Conservation (phyloP, 345 rosid species). For the Kandelia obovata region DNA sequence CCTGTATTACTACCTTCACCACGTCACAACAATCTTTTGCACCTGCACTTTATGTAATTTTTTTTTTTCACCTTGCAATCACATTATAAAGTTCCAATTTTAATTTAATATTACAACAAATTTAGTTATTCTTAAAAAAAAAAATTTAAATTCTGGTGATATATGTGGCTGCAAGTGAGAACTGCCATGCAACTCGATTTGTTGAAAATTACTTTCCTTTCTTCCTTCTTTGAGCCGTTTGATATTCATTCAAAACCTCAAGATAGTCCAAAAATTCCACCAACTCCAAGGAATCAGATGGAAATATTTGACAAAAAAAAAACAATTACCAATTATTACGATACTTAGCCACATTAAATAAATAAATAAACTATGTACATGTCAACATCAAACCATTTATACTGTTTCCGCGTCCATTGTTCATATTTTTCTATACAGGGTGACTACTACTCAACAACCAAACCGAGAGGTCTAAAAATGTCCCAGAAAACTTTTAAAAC, state of each 20-base stretch:
- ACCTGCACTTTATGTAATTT: neutral
- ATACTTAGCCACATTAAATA: constrained; percentile 16
- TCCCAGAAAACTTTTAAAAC: constrained; percentile 15
- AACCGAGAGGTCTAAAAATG: constrained; percentile 17
- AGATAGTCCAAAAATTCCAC: constrained; percentile 17
- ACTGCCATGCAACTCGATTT: no score
- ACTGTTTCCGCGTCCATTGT: constrained; percentile 18
- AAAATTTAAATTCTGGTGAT: no score
- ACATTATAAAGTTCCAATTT: no score
- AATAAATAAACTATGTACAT: neutral
- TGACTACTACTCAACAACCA: constrained; percentile 12
- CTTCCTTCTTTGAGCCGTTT: no score
- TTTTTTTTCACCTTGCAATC: no score
- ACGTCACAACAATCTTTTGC: neutral
- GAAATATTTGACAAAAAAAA: no score
- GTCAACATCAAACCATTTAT: constrained; percentile 17
- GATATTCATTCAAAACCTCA: neutral
- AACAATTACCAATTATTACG: no score
- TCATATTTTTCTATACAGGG: constrained; percentile 9
- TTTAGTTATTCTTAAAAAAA: no score
- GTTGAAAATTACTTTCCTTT: no score
- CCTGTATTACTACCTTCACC: constrained; percentile 11
- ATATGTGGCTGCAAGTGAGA: no score
- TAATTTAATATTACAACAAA: no score
- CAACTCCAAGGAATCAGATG: constrained; percentile 11